These are phyloP conservation scores for Agrocybe chaxingu DNA, from an alignment of 768 basidiomycete genomes.

Conservation along the genomic window DNA sequence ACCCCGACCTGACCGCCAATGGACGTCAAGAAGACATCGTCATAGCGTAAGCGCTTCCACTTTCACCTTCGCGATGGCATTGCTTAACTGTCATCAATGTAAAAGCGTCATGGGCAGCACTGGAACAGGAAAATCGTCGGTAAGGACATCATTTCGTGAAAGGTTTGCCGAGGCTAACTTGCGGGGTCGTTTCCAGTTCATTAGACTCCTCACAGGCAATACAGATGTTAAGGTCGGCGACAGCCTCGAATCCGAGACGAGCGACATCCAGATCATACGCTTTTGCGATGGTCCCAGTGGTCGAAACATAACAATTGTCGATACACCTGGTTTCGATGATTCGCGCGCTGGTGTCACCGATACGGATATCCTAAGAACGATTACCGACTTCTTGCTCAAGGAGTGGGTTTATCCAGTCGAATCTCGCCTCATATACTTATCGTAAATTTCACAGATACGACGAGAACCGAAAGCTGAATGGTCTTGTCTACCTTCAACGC, in stretches of 20 bases:
- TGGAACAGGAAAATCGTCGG: conserved; percentile 5
- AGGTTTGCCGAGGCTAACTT: background rate
- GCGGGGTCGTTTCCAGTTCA: background rate
- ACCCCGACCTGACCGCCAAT: too few species aligned
- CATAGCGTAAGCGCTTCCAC: too few species aligned
- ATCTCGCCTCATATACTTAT: too few species aligned
- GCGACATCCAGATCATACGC: background rate
- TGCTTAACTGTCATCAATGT: too few species aligned
- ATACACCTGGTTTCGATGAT: conserved; percentile 25
- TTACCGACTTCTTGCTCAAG: conserved; percentile 16
- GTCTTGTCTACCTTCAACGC: conserved; percentile 39
- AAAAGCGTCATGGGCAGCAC: conserved; percentile 5
- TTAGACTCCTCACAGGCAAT: background rate
- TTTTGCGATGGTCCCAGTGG: conserved; percentile 11
- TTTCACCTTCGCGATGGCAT: too few species aligned
- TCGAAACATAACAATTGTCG: conserved; percentile 15
- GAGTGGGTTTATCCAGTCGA: conserved; percentile 1
- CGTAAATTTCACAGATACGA: too few species aligned
- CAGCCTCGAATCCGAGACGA: conserved; percentile 1
- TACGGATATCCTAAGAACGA: conserved; percentile 33
- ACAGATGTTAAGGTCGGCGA: background rate
- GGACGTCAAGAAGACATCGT: too few species aligned
- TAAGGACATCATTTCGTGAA: background rate
- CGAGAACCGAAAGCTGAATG: conserved; percentile 8
- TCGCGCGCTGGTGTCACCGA: conserved; percentile 23